These are phyloP conservation scores for Rehmannia glutinosa DNA, from an alignment of 257 asterid genomes.

Conservation along the genomic window DNA sequence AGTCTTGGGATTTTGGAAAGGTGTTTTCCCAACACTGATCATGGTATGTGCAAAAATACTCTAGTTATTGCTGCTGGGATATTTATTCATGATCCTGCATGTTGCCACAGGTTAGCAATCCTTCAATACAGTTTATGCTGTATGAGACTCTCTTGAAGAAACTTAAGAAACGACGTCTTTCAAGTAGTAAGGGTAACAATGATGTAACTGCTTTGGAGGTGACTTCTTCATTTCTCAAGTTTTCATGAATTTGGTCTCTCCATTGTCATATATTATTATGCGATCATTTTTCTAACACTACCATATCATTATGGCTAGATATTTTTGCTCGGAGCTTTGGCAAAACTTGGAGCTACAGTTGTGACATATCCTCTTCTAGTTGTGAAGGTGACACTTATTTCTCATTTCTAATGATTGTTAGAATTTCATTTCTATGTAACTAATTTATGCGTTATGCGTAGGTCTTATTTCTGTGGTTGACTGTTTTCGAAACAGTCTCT, in stretches of 20 bases:
- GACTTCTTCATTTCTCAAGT: constrained; percentile 8
- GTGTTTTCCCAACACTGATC: constrained; percentile 88
- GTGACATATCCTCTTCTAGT: constrained; percentile 92
- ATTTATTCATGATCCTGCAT: constrained; percentile 30
- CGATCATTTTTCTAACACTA: constrained; percentile 8
- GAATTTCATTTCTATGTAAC: neutral
- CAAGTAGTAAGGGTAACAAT: constrained; percentile 37
- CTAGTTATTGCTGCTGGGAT: constrained; percentile 18
- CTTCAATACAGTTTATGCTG: constrained; percentile 93
- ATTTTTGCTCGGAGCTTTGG: constrained; percentile 95
- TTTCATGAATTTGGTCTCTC: neutral
- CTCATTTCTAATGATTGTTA: neutral
- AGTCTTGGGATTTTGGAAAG: constrained; percentile 88
- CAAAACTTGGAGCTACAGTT: constrained; percentile 98
- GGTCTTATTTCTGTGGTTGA: neutral
- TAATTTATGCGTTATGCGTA: neutral
- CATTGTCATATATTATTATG: neutral
- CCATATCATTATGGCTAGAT: constrained; percentile 37
- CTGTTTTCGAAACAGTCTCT: neutral
- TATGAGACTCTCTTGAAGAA: constrained; percentile 91
- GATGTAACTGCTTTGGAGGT: constrained; percentile 89
- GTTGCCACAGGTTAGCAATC: constrained; percentile 84
- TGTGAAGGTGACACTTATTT: constrained; percentile 58
- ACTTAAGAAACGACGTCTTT: constrained; percentile 55
- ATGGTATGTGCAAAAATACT: constrained; percentile 64